Conservation (phyloP, 768 basidiomycete species). For the Lentinula guzmanii region DNA sequence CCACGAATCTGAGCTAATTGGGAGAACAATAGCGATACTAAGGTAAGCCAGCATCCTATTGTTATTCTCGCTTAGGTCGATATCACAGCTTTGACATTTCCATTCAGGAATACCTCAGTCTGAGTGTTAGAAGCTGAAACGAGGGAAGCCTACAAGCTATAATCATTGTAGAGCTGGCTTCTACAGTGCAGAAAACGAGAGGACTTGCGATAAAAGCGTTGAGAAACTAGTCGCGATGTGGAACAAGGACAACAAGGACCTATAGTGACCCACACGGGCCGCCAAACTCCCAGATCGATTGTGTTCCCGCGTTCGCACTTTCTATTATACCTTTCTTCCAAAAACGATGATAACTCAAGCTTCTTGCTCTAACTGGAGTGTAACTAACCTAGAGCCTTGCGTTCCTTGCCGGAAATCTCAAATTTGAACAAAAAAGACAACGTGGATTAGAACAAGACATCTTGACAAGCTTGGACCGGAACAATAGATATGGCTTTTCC, state of each 20-base stretch:
- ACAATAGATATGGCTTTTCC: neutral
- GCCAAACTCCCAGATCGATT: neutral
- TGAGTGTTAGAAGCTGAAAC: neutral
- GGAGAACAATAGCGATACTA: neutral
- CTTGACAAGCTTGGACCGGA: neutral
- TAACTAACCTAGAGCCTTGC: too few relatives aligned
- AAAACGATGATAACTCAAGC: too few relatives aligned
- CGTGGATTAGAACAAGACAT: neutral
- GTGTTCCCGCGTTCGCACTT: neutral
- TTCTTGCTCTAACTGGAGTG: too few relatives aligned
- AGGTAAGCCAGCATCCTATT: neutral
- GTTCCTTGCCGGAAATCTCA: too few relatives aligned
- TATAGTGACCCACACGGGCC: neutral
- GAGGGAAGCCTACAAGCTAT: neutral
- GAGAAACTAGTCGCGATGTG: neutral
- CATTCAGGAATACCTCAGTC: neutral
- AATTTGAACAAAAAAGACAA: too few relatives aligned
- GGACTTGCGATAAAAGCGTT: neutral
- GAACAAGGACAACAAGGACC: neutral
- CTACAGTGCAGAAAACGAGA: neutral
- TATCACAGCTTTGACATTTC: neutral
- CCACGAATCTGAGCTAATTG: neutral
- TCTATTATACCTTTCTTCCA: too few relatives aligned
- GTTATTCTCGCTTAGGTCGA: neutral
- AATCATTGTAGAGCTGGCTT: neutral